Evolutionary conservation across 2,329 filamentous ascomycete genomes (phyloP), one percentile per base, ranked within the genome.

Genomic region (Cladobotryum mycophilum): DNA sequence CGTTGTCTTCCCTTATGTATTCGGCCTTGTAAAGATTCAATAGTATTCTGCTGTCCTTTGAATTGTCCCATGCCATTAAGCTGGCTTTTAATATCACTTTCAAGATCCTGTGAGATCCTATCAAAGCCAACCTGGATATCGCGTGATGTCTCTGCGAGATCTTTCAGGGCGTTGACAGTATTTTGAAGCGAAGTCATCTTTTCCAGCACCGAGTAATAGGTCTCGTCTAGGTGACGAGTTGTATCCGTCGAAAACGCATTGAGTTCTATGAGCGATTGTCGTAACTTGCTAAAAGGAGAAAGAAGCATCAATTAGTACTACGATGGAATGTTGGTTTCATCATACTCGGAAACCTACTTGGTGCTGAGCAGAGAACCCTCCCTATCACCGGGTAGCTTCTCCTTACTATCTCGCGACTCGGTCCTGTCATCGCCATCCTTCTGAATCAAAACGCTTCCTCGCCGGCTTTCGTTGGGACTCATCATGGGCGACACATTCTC

Each of bases 151-250:
- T 71, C 71, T 1, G 84, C 81, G n/a, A 92, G 74, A 57, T 86
- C 81, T 60, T 82, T 83, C 25, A 92, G 71, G 2, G 77, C 78
- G 5, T 73, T 65, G 37, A 90, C 78, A 1, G 82, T 88, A 57
- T 73, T 77, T 48, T 85, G 83, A 36, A 91, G 71, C 1, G 75
- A 66, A 45, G 76, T 77, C 45, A 86, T 75, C 61, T 85, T 88
- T 62, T 88, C 83, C 30, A 89, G 73, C 9, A 90, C 78, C 0
- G 81, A 79, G 56, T 87, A 86, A 68, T 90, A 91, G 3, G 84
- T 84, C 52, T 86, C 80, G 64, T 91, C 86, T 40, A 92, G 78
- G 34, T 78, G 78, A 53, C 78, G 75, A 14, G 83, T 87, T 20
- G 83, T 81, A 18, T 74, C 68, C 49, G 81, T 75, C 18, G 85